Base-by-base conservation (phyloP, 345 rosid genomes). In the Bretschneidera sinensis region DNA sequence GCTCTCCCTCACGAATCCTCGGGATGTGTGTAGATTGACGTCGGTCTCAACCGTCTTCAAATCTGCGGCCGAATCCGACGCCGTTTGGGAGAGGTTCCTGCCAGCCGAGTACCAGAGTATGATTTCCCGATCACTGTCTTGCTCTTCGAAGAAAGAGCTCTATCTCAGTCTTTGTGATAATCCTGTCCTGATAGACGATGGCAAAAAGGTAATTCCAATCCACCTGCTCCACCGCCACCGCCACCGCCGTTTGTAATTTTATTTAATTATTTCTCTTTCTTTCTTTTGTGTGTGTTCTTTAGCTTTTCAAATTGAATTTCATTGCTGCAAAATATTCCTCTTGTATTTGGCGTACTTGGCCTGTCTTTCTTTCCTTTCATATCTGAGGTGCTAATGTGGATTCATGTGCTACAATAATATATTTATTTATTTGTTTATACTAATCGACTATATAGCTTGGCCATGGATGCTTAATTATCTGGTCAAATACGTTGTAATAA, bases 51-150 rank as follows among this genome's bases (percentile, higher is more conserved):
- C 68, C 10, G 4, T 54, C 0, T 78, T 83, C 28, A 76, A 66
- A 57, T 79, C 72, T 0, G 87, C 82, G 1, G 77, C 84, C 0
- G 67, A 71, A 0, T 85, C 91, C 20, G 86, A 87, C 62, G 62
- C 71, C n/a, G 83, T 89, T 5, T 85, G 95, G 97, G 77, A 70
- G 4, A 48, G 39, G 24, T 89, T 89, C 69, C 71, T 89, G 25
- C 91, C 87, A 0, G 21, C 74, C 15, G 82, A 81, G 9, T 71
- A 72, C 48, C 28, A 43, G 0, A 43, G 65, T 51, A 43, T 78
- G 9, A 24, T 83, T 18, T 64, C 78, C 8, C 20, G 21, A 0
- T 63, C 84, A 2, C 55, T 31, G 13, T 24, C 17, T 47, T 25
- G 20, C 19, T 64, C 67, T 13, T 75, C 88, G 45, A 80, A 74